Base-by-base conservation (phyloP, 2,329 filamentous ascomycete genomes). In the Thielaviopsis musarum region DNA sequence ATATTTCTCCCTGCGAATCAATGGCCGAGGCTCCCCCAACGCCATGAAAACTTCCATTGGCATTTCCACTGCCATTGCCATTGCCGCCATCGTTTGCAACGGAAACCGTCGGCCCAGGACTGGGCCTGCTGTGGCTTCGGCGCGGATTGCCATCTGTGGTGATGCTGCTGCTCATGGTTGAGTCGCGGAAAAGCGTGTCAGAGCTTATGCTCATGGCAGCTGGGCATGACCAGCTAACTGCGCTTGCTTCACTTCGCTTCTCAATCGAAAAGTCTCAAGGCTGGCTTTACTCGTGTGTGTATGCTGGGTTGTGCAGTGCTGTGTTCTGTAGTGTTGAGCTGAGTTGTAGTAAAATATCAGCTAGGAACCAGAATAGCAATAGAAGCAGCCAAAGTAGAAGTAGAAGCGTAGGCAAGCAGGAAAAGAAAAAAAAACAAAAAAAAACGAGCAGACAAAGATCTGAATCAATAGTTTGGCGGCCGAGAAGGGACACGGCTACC, bases 161-260 rank as follows among this genome's bases (percentile, higher is more conserved):
- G 28, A 38, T 38, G 53, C 28, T 55, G 28, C 38, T 34, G 28
- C 28, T 30, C 19, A 38, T 55, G 28, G 53, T 38, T 41, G 19
- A 38, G 38, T 55, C 53, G 53, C 53, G 53, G 38, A 38, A 55
- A 55, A 55, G 53, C 53, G 53, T 38, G 53, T 55, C 53, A 38
- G 38, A 55, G 26, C 53, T 55, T 38, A 55, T 38, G 45, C 45
- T 49, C 45, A 49, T 49, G 45, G 45, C 45, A 49, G 45, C 45
- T 49, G 45, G n/a, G 45, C 45, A 49, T 49, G 45, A 49, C 45
- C 45, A n/a, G 17, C 45, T n/a, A 49, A 2, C 45, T 49, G 12
- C 2, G 38, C 17, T 19, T 49, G 17, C 45, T 21, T 19, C 12
- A 15, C 45, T 49, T 49, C 15, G 6, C 12, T 45, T 17, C 15